Base-by-base conservation (phyloP, 805 yeast species). In the Metschnikowia vanudenii region DNA sequence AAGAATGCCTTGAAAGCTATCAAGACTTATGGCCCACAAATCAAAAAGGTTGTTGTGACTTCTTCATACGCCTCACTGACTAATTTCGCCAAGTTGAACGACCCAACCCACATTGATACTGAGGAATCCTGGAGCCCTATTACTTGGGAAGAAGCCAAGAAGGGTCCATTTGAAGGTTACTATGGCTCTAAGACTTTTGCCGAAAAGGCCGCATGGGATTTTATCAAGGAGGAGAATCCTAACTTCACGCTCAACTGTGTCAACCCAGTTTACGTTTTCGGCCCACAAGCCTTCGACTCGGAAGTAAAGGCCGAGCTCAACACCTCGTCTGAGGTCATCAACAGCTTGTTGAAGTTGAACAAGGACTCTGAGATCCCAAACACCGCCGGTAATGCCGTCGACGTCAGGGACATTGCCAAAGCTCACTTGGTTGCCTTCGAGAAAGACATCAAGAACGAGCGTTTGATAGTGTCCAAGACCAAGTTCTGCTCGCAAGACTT, bases 41-140 rank as follows among this genome's bases (percentile, higher is more conserved):
- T 53, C 44, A 48, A 45, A 18, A 31, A 46, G 14, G 49, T 53
- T 13, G 51, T 48, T 30, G 43, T 40, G 19, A 51, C 54, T 4
- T 53, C 56, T 3, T 48, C 53, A 7, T 41, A 20, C 19, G 56
- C 51, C 20, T 53, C 56, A 17, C n/a, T 46, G 8, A 40, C 29
- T 29, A 37, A 53, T 28, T 40, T 50, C 20, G 47, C 32, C 8
- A 41, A 50, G 26, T 70, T 64, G 44, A 65, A 58, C 42, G 63
- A 71, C 37, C 34, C 61, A 3, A 35, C 41, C 7, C 59, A 63
- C 14, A 52, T 58, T 2, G 67, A 68, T 45, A 64, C 71, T 47
- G 76, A 71, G 49, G 29, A 61, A 6, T 58, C 62, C 36, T 80
- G 84, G 80, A 80, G 81, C 50, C 78, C 76, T 37, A 65, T 78